Base-by-base conservation (phyloP, 352 stramenopile species). In the Globisporangium okanoganense region DNA sequence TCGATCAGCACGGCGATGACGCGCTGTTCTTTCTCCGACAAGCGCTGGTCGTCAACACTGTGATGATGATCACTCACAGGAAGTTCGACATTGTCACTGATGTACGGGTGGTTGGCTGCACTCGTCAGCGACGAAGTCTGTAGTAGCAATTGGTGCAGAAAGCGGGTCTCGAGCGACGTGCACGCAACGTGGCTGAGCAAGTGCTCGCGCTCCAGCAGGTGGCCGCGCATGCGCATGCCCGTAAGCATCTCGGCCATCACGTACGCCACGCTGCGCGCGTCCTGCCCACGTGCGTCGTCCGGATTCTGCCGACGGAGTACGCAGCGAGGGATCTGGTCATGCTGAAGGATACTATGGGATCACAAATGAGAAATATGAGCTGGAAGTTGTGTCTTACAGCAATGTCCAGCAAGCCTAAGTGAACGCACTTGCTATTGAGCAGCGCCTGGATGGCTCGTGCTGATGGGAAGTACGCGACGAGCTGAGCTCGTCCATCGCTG, bases 181-280 rank as follows among this genome's bases (percentile, higher is more conserved):
- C 38, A 8, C 3, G 48, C 25, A 2, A 87, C 58, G 18, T 67
- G 65, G 13, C 20, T 47, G 9, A 82, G 41, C 6, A 88, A 29
- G 5, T 58, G 68, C 10, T 70, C 58, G 12, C 50, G 70, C 27
- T 82, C 65, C 35, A 85, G 67, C 7, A 75, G 49, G 29, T 49
- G 31, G 0, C 79, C 68, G 31, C 61, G 72, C 24, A 77, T 69
- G 3, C 72, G 71, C 35, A 66, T 50, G 18, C 75, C 77, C 2
- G 78, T 90, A 57, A 86, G 69, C 74, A 90, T 76, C 62, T 90
- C 80, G 7, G 75, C 43, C 59, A 87, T 71, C 25, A 90, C 59
- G 44, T 85, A 87, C 2, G 78, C 80, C 13, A 90, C 62, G 35
- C 76, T 85, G 31, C 76, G 67, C 2, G 83, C 29, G 50, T 89